These are phyloP conservation scores for Talaromyces ruber DNA, from an alignment of 495 filamentous ascomycete species.

Conservation along the genomic window DNA sequence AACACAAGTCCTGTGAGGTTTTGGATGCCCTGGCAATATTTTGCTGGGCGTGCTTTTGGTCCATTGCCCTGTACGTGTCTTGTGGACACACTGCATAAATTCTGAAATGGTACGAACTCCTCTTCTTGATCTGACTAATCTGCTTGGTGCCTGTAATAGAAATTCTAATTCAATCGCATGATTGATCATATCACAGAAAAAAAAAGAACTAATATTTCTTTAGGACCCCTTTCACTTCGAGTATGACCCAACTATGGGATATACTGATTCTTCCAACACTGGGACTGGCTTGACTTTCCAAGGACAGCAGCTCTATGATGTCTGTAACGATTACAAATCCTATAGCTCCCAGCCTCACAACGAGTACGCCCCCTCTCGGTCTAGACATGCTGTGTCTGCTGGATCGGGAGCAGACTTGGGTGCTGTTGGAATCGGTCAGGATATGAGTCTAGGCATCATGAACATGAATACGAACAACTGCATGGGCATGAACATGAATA, in stretches of 20 bases:
- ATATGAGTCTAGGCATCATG: not conserved
- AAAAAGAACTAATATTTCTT: not conserved
- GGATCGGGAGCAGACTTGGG: not conserved
- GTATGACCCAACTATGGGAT: constrained; percentile 15
- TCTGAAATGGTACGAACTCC: not conserved
- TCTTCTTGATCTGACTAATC: not conserved
- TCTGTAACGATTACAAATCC: not conserved
- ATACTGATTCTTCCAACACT: constrained; percentile 15
- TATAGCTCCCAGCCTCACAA: not conserved
- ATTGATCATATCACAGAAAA: not conserved
- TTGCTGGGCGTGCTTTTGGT: not conserved
- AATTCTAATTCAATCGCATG: not conserved
- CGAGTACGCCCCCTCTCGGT: not conserved
- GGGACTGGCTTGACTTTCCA: constrained; percentile 12
- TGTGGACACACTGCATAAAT: not conserved
- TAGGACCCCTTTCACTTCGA: not conserved
- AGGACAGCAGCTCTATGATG: not conserved
- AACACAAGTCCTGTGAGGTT: not conserved
- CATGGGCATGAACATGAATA: not conserved
- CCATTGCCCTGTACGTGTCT: not conserved
- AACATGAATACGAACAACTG: not conserved
- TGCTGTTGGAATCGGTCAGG: not conserved
- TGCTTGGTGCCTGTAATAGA: not conserved
- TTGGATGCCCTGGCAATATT: not conserved
- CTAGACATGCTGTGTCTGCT: not conserved